Evolutionary conservation across 208 protist genomes (phyloP).

Genomic region (Leishmania braziliensis): DNA sequence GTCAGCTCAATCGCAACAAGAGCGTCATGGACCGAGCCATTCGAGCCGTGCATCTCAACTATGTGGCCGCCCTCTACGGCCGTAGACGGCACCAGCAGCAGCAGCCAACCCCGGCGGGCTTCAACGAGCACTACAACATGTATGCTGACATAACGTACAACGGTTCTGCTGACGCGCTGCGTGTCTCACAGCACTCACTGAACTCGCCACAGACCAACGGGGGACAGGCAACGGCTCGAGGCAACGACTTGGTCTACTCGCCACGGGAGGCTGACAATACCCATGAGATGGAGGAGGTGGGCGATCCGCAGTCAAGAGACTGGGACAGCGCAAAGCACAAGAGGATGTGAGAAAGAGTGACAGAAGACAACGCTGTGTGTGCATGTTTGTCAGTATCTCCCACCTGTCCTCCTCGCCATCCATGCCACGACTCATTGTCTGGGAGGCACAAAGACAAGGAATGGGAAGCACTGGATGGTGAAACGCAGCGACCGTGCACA

Average conservation of each 20-base stretch:
- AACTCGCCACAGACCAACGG: not conserved
- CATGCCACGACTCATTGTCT: not conserved
- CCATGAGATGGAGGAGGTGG: slow-evolving; percentile 29
- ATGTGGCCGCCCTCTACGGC: not conserved
- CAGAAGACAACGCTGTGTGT: not conserved
- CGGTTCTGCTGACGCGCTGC: not conserved
- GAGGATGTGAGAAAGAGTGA: not conserved
- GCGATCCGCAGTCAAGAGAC: not conserved
- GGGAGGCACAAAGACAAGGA: not conserved
- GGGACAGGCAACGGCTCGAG: not conserved
- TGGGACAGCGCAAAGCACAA: not conserved
- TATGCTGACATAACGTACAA: not conserved
- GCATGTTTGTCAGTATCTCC: not conserved
- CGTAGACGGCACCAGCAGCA: not conserved
- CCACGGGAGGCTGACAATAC: not conserved
- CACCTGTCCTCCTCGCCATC: not conserved
- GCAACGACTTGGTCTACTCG: not conserved
- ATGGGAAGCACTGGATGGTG: not conserved
- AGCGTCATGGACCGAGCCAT: slow-evolving; percentile 27
- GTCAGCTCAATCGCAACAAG: slow-evolving; percentile 13
- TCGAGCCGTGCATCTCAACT: slow-evolving; percentile 7
- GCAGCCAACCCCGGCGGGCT: not conserved
- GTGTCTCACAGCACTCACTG: not conserved
- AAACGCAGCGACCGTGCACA: not conserved
- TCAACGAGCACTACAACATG: slow-evolving; percentile 15